Base-by-base conservation (phyloP, 352 stramenopile species). In the Elongisporangium anandrum region DNA sequence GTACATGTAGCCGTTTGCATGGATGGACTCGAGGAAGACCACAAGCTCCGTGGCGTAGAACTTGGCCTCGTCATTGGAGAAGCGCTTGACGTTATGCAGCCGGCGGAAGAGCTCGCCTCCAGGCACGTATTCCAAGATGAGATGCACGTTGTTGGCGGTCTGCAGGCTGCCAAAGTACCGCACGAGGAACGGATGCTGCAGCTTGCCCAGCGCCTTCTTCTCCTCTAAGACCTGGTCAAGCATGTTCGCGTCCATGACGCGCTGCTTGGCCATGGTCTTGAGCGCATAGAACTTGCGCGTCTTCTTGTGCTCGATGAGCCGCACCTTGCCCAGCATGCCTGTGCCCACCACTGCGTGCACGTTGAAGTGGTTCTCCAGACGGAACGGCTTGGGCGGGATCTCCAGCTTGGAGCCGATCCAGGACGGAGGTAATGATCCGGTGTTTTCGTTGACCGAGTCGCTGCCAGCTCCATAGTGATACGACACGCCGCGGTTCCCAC, bases 41-140 rank as follows among this genome's bases (percentile, higher is more conserved):
- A 90, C 54, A 17, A 91, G 68, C 59, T 92, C 81, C 0, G 77
- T 72, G 6, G 81, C 81, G 65, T 90, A 93, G 56, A 93, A 93
- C 64, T 90, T 91, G 66, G 81, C 68, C 64, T 89, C 80, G 52
- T 89, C 77, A 19, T 83, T 82, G 24, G 64, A 63, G 41, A 92
- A 79, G 5, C 69, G 72, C 12, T 81, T 78, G 16, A 84, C 68
- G 50, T 71, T 51, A 56, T 85, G 73, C 13, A 91, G 60, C 3
- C 73, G 75, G 26, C 72, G 75, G 26, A 88, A 82, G 47, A 93
- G 64, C 60, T 93, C 84, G 2, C 84, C 84, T 22, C 84, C 81
- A 4, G 81, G 79, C 0, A 75, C 70, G 41, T 87, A 91, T 60
- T 93, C 84, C 39, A 93, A 65, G 50, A 93, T 53, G 26, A 93